phyloP scores from a whole-genome alignment of 805 yeast genomes.

The Candida odintsovae region DNA sequence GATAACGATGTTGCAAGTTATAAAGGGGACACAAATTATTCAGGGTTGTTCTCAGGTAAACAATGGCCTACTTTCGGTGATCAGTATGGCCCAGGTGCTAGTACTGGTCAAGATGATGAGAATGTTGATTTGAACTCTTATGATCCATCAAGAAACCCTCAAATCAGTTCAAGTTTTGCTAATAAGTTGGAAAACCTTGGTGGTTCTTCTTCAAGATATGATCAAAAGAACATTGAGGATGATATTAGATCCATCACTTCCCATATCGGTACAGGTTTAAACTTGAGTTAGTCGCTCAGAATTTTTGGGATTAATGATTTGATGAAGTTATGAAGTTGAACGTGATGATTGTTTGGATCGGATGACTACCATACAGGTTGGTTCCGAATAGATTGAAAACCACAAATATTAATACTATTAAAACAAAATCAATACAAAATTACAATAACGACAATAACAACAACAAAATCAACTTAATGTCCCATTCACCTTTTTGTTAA shows the following conservation, averaged over 20 bases:
- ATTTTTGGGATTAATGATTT: background rate
- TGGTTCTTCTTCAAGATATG: slow-evolving; percentile 18
- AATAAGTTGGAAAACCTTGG: slow-evolving; percentile 27
- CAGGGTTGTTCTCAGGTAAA: slow-evolving; percentile 15
- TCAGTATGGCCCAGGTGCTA: slow-evolving; percentile 8
- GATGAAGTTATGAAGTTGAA: background rate
- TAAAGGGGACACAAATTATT: slow-evolving; percentile 7
- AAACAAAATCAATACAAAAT: background rate
- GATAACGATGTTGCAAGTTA: slow-evolving; percentile 18
- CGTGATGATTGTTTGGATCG: background rate
- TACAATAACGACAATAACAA: background rate
- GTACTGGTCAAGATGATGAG: slow-evolving; percentile 2
- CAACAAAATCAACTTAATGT: background rate
- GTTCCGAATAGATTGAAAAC: background rate
- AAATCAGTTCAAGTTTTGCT: slow-evolving; percentile 30
- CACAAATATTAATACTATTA: background rate
- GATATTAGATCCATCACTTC: slow-evolving; percentile 14
- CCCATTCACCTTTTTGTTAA: background rate
- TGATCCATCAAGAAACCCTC: slow-evolving; percentile 12
- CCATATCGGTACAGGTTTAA: slow-evolving; percentile 7
- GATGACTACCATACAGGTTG: background rate
- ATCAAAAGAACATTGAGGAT: slow-evolving; percentile 15
- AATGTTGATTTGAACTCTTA: slow-evolving; percentile 9
- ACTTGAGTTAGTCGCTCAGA: background rate
- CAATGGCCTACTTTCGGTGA: slow-evolving; percentile 23